A percentile compares a stretch with the other conserved stretches of the same genome.
These are phyloP conservation scores for Rutstroemia sp. DNA, from an alignment of 2,329 filamentous ascomycete species.

Conservation along the genomic window DNA sequence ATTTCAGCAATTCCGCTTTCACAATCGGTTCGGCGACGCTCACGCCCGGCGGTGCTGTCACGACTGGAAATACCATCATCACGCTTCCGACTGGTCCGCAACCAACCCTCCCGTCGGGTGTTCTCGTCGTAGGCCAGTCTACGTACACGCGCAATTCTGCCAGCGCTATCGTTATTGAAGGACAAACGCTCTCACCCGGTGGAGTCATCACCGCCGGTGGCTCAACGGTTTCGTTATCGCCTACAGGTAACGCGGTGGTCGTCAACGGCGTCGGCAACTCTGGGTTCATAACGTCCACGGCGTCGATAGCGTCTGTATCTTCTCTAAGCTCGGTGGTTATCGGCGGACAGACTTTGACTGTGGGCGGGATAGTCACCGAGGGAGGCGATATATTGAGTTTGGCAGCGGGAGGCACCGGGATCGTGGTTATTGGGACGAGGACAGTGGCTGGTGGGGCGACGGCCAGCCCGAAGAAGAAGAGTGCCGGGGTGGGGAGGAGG, in stretches of 20 bases:
- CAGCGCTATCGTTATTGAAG: conserved; percentile 8
- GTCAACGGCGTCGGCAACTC: conserved; percentile 8
- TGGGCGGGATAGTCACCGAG: conserved; percentile 22
- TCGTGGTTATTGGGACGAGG: conserved; percentile 23
- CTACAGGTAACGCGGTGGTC: conserved; percentile 9
- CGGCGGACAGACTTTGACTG: conserved; percentile 23
- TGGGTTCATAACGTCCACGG: conserved; percentile 8
- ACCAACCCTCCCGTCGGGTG: neutral
- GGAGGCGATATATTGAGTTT: conserved; percentile 25
- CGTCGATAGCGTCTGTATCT: neutral
- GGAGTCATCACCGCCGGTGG: conserved; percentile 9
- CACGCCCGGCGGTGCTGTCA: conserved; percentile 12
- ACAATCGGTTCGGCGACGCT: conserved; percentile 13
- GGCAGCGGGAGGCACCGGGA: conserved; percentile 16
- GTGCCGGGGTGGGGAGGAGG: conserved; percentile 10
- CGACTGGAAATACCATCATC: conserved; percentile 1
- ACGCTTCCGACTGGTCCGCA: neutral
- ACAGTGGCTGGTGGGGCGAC: conserved; percentile 18
- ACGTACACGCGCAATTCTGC: conserved; percentile 11
- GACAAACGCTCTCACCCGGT: conserved; percentile 11
- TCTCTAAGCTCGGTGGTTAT: conserved; percentile 16
- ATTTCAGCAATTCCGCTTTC: conserved; percentile 10
- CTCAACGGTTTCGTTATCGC: conserved; percentile 9
- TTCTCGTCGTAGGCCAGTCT: conserved; percentile 6
- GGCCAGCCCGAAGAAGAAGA: conserved; percentile 18